Evolutionary conservation across 495 filamentous ascomycete species (phyloP).

Genomic region (Aspergillus haitiensis): DNA sequence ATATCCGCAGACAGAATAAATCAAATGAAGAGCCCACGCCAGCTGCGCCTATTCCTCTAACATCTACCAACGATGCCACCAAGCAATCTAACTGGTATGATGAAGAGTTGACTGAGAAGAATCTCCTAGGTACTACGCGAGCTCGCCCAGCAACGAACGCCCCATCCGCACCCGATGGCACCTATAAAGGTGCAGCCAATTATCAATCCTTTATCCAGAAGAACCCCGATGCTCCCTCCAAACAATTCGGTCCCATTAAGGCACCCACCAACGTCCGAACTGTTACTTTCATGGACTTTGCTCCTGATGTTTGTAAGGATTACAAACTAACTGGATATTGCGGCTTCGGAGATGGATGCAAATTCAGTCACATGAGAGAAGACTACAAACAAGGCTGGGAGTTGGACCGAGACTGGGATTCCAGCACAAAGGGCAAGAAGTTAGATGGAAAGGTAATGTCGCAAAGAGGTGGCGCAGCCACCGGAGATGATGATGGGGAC

Average conservation of each 20-base stretch:
- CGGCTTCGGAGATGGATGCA: constrained; percentile 19
- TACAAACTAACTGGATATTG: constrained; percentile 76
- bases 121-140: constrained; percentile 64
- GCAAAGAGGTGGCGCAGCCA: constrained; percentile 46
- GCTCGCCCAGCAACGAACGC: constrained; percentile 27
- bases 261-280: constrained; percentile 88
- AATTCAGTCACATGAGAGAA: constrained; percentile 82
- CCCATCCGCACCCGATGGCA: constrained; percentile 54
- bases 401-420: constrained; percentile 91
- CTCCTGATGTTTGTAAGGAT: constrained; percentile 95
- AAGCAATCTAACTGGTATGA: constrained; percentile 91
- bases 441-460: constrained; percentile 62
- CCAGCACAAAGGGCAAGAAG: constrained; percentile 72
- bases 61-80: constrained; percentile 82
- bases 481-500: constrained; percentile 47
- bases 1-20: constrained; percentile 42
- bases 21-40: constrained; percentile 58
- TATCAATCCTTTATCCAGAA: constrained; percentile 75
- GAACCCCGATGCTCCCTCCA: constrained; percentile 73
- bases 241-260: constrained; percentile 80
- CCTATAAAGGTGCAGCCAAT: constrained; percentile 73
- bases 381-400: constrained; percentile 96
- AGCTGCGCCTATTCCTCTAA: constrained; percentile 47
- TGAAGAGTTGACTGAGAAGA: constrained; percentile 59
- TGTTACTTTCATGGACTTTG: constrained; percentile 86